These are phyloP conservation scores for Datura wrightii DNA, from an alignment of 257 asterid species.

Conservation along the genomic window DNA sequence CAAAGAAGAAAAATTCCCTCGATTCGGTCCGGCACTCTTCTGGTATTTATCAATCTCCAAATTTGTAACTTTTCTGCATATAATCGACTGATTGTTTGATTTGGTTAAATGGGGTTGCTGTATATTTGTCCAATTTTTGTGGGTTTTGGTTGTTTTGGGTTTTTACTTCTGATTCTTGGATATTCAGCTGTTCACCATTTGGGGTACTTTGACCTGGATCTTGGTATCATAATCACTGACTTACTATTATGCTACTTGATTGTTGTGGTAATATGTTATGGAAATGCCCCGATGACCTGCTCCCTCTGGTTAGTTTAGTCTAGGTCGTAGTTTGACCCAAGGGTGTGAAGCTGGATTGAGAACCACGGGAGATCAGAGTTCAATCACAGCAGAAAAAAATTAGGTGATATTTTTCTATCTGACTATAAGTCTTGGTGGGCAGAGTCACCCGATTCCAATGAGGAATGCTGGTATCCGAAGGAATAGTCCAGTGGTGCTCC, in stretches of 20 bases:
- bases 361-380: not conserved
- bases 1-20: constrained; percentile 43
- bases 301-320: not conserved
- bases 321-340: not conserved
- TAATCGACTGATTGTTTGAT: constrained; percentile 18
- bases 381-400: not conserved
- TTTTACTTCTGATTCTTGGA: not conserved
- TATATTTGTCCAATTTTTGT: not conserved
- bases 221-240: not conserved
- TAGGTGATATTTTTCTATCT: not conserved
- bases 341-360: constrained; percentile 5
- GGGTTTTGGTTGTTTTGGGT: not conserved
- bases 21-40: constrained; percentile 51
- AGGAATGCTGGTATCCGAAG: not conserved
- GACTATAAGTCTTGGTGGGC: not conserved
- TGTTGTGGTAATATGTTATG: constrained; percentile 2
- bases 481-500: not conserved
- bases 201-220: constrained; percentile 18
- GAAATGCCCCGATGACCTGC: not conserved
- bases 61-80: not conserved
- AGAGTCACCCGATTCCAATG: not conserved
- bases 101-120: constrained; percentile 12
- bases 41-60: constrained; percentile 37
- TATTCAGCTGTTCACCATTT: not conserved
- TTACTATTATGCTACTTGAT: not conserved